Evolutionary conservation across 2,329 filamentous ascomycete genomes (phyloP), one percentile per base, ranked within the genome.

Genomic region (Penicillium vulpinum): DNA sequence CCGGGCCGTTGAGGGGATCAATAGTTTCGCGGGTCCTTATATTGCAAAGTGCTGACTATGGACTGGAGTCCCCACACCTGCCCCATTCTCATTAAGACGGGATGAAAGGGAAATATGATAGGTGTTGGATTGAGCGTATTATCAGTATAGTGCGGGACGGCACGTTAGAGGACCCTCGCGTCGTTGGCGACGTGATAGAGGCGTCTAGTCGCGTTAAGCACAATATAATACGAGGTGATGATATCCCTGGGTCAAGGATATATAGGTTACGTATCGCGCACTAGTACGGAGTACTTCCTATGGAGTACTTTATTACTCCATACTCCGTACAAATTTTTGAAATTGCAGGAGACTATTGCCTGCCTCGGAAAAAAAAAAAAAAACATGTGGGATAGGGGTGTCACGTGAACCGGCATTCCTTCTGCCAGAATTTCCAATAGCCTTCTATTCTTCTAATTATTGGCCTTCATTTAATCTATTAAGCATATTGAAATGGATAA

Each of bases 1-100:
- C 16, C 10, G 7, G 33, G 40, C 35, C 22, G 35, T 28, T 39
- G 40, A 13, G 35, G 45, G 36, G 50, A 29, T 59, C 60, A 44
- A 64, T 64, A 61, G 52, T 62, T 51, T 35, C 51, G 57, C 35
- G n/a, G 29, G 28, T 24, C 4, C 18, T 53, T 38, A 11, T 31
- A 45, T 22, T 46, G 44, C 33, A n/a, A 31, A 31, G 44, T 58
- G 29, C 55, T 54, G 53, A 59, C 40, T 29, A 40, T 33, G 43
- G 21, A 38, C 8, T 4, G 5, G 13, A 24, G 10, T 44, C 51
- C 46, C 55, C 51, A 48, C 45, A 28, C 18, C 26, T 33, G 22
- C 26, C 39, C 18, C 10, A 39, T n/a, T 38, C 41, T 35, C 28
- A 13, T 16, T 50, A 33, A 51, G 45, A 46, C 56, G 56, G 41